Conservation (phyloP, 2,329 filamentous ascomycete species). For the Hypomyces rosellus region DNA sequence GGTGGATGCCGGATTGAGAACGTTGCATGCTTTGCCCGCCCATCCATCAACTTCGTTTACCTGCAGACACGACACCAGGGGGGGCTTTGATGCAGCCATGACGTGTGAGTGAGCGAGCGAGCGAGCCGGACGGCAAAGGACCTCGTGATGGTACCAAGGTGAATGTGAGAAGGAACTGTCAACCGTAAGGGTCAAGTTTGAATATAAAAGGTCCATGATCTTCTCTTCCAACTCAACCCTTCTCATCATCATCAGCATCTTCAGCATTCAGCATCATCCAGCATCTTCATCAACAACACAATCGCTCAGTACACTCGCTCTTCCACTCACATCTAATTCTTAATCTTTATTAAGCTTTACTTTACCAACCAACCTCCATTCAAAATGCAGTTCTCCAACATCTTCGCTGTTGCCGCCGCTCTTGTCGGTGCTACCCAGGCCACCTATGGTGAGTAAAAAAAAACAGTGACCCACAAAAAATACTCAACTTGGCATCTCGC, state of each 20-base stretch:
- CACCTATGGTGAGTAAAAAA: conserved; percentile 22
- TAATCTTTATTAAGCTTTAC: background rate
- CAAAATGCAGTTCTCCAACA: conserved; percentile 39
- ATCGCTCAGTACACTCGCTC: background rate
- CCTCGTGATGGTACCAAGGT: no score
- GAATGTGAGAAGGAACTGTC: no score
- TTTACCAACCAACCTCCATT: background rate
- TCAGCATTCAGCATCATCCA: background rate
- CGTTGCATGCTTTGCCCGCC: no score
- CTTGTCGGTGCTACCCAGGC: conserved; percentile 32
- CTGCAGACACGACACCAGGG: no score
- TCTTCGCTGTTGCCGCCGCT: conserved; percentile 35
- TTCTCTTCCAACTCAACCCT: background rate
- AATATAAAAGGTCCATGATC: background rate
- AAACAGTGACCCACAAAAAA: no score
- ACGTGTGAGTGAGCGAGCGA: no score
- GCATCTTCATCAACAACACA: background rate
- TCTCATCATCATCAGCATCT: conserved; percentile 5
- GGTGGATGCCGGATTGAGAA: no score
- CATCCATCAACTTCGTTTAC: no score
- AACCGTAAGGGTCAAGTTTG: background rate
- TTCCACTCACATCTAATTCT: background rate
- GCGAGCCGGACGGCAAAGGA: no score
- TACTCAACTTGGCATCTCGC: background rate
- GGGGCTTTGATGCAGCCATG: no score